Evolutionary conservation across 1,284 basidiomycete species (phyloP).

Genomic region (Puccinia polysora): DNA sequence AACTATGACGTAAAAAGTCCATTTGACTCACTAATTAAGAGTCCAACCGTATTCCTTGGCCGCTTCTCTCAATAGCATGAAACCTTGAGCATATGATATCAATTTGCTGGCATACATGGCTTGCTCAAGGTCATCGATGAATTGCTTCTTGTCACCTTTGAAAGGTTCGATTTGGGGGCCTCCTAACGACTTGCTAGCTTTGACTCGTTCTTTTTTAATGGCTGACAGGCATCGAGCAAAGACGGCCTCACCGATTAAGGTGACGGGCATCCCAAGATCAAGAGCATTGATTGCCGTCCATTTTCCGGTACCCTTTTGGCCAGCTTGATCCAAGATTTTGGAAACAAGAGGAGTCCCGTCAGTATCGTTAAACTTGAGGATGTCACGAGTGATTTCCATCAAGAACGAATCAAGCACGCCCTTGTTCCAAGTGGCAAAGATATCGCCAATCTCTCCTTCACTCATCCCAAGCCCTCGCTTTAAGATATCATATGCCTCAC

Average conservation of each 20-base stretch:
- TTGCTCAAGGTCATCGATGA: slow-evolving; percentile 98
- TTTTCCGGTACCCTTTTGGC: slow-evolving; percentile 99
- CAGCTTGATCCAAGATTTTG: slow-evolving; percentile 93
- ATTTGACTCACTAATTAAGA: slow-evolving; percentile 52
- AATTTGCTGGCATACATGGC: slow-evolving; percentile 99
- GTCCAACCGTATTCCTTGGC: slow-evolving; percentile 77
- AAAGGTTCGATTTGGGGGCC: slow-evolving; percentile 88
- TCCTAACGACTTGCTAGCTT: slow-evolving; percentile 82
- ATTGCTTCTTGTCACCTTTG: slow-evolving; percentile 97
- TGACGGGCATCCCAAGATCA: slow-evolving; percentile 88
- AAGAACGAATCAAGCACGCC: slow-evolving; percentile 99
- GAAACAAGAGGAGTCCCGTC: slow-evolving; percentile 83
- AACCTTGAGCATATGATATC: slow-evolving; percentile 79
- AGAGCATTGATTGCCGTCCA: slow-evolving; percentile 99
- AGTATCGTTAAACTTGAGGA: slow-evolving; percentile 91
- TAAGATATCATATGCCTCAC: slow-evolving; percentile 97
- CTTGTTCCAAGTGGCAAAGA: slow-evolving; percentile 74
- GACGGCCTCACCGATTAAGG: slow-evolving; percentile 97
- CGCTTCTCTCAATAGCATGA: slow-evolving; percentile 99
- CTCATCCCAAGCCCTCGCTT: slow-evolving; percentile 83
- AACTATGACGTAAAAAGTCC: slow-evolving; percentile 49
- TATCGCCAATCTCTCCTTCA: slow-evolving; percentile 51
- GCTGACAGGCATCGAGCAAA: slow-evolving; percentile 97
- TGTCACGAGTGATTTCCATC: slow-evolving; percentile 94
- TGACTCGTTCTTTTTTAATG: slow-evolving; percentile 92